These are phyloP conservation scores for Sutorius australiensis DNA, from an alignment of 768 basidiomycete genomes.

Conservation along the genomic window DNA sequence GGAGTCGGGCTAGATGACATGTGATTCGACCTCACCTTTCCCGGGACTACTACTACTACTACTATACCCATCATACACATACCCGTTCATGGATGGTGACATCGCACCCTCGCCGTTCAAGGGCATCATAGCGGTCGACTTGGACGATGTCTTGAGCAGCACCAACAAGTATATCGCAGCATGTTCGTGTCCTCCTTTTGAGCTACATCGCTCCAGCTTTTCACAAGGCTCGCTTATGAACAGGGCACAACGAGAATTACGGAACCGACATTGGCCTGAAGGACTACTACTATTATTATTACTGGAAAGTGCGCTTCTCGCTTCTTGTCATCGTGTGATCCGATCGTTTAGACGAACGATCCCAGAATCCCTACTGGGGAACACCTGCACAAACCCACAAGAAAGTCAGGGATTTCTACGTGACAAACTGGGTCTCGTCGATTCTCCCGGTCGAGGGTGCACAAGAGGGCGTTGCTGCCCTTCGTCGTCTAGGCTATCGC, in stretches of 20 bases:
- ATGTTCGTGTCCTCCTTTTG: conserved; percentile 36
- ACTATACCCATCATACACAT: not conserved
- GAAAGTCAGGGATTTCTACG: conserved; percentile 60
- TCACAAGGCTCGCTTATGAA: not conserved
- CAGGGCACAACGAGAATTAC: conserved; percentile 66
- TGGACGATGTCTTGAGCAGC: conserved; percentile 64
- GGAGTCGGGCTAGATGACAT: not conserved
- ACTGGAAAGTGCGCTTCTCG: conserved; percentile 56
- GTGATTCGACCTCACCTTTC: conserved; percentile 6
- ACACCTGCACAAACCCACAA: conserved; percentile 49
- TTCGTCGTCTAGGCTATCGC: conserved; percentile 61
- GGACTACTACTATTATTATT: conserved; percentile 71
- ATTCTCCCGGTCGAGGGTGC: conserved; percentile 60
- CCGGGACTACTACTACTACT: too few relatives aligned
- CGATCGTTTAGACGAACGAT: not conserved
- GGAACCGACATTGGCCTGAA: conserved; percentile 51
- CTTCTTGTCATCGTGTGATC: not conserved
- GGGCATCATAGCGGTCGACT: conserved; percentile 57
- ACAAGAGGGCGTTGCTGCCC: conserved; percentile 48
- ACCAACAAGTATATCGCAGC: conserved; percentile 57
- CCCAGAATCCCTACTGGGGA: conserved; percentile 58
- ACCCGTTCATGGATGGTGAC: conserved; percentile 3
- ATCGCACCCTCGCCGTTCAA: conserved; percentile 11
- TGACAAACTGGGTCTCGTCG: conserved; percentile 43
- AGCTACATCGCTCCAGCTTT: not conserved